Evolutionary conservation across 805 yeast species (phyloP), one percentile per base, ranked within the genome.

Genomic region (Cyberlindnera galapagoensis): DNA sequence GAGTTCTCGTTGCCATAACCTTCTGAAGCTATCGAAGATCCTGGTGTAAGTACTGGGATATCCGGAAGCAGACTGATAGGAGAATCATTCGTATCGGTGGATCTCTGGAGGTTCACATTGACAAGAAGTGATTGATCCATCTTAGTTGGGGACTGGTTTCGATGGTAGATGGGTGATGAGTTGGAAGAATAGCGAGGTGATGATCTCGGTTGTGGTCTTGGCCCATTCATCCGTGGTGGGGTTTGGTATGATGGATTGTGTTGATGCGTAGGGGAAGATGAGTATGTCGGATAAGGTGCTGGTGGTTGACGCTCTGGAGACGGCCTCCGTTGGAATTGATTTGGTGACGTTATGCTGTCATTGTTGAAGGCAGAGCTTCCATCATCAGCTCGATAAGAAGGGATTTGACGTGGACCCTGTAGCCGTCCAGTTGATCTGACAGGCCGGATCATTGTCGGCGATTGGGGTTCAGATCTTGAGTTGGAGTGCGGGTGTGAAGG

Each of bases 61-160:
- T 48, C 52, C 5, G 52, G 52, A 6, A 48, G 28, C 2, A 39
- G 33, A 21, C 46, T 38, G 12, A 46, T 38, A 6, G 49, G 46
- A 1, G 42, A 23, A 31, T 42, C 42, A 26, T 35, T 40, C 3
- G 35, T 31, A 11, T 33, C 24, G 12, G 1, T 20, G 6, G 12
- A 5, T 8, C 13, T 18, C 11, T 10, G 37, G 17, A 11, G 23
- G 12, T 18, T 27, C 9, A 9, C 32, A 22, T 33, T 36, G 24
- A 36, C 21, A n/a, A 25, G 19, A 16, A 33, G 24, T 8, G 35
- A 29, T 13, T 25, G 34, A 20, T 33, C 33, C 4, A 34, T 39
- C 9, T 38, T 22, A 18, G 22, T 31, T 2, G 43, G 35, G 3
- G 44, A 31, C 20, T 36, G 28, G 11, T 30, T 31, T 14, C 36